Evolutionary conservation across 305 asterid genomes (phyloP).

Genomic region (Nicotiana rustica): DNA sequence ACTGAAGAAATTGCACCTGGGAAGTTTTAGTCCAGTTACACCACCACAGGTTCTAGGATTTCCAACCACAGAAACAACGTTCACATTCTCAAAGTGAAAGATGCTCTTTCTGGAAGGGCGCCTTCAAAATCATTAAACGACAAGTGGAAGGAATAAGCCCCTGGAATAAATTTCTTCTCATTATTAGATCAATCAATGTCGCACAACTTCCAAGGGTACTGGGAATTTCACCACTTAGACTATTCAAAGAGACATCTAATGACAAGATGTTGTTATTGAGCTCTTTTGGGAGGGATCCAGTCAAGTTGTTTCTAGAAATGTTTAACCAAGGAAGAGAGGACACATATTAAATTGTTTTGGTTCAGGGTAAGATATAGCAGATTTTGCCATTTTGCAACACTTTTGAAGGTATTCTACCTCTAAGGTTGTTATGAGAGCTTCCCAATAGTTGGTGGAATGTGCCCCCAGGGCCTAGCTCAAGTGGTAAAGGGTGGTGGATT

Average conservation of each 20-base stretch:
- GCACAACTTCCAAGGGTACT: slow-evolving; percentile 41
- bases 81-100: slow-evolving; percentile 41
- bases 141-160: slow-evolving; percentile 43
- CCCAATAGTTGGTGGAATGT: slow-evolving; percentile 5
- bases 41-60: slow-evolving; percentile 49
- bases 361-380: slow-evolving; percentile 40
- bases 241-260: slow-evolving; percentile 42
- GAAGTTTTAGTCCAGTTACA: slow-evolving; percentile 36
- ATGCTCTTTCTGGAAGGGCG: slow-evolving; percentile 29
- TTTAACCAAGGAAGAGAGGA: slow-evolving; percentile 38
- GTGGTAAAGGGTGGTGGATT: too few relatives aligned
- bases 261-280: slow-evolving; percentile 29
- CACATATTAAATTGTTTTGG: slow-evolving; percentile 29
- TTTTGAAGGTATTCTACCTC: slow-evolving; percentile 39
- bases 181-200: slow-evolving; percentile 33
- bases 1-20: slow-evolving; percentile 31
- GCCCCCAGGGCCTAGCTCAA: too few relatives aligned
- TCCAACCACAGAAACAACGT: slow-evolving; percentile 35
- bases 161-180: slow-evolving; percentile 36
- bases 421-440: slow-evolving; percentile 38
- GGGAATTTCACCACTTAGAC: slow-evolving; percentile 41
- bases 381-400: slow-evolving; percentile 33
- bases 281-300: slow-evolving; percentile 42
- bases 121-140: slow-evolving; percentile 47
- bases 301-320: slow-evolving; percentile 40